Percentiles rank a stretch among this genome's conserved stretches.
Conservation (phyloP, 345 rosid species). For the Salix brachista region DNA sequence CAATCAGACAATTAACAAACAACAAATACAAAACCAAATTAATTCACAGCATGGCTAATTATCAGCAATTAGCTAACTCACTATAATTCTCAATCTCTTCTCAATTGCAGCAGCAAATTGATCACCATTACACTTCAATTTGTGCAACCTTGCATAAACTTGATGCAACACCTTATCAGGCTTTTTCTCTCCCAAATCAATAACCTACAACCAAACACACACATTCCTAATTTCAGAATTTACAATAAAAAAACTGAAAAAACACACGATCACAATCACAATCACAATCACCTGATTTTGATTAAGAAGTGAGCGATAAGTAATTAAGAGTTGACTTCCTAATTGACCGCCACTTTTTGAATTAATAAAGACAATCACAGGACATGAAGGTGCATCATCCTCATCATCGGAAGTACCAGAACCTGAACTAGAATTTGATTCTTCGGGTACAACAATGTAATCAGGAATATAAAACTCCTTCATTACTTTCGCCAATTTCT, state of each 20-base stretch:
- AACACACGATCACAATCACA: not conserved
- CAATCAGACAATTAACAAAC: constrained; percentile 1
- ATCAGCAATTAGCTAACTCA: constrained; percentile 27
- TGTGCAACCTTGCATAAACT: constrained; percentile 42
- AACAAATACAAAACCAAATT: not conserved
- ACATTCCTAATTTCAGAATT: not conserved
- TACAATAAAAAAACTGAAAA: not conserved
- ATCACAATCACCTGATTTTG: constrained; percentile 40
- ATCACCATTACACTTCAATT: constrained; percentile 43
- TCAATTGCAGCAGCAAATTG: constrained; percentile 45
- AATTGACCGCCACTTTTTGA: constrained; percentile 74
- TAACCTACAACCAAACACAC: constrained; percentile 37
- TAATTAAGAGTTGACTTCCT: constrained; percentile 55
- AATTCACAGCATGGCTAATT: not conserved
- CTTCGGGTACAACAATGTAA: constrained; percentile 38
- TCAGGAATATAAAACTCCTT: constrained; percentile 41
- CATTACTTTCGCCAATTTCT: constrained; percentile 3
- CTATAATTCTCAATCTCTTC: constrained; percentile 53
- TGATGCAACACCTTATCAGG: constrained; percentile 51
- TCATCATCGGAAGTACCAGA: not conserved
- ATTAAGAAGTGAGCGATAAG: constrained; percentile 51
- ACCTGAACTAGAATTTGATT: constrained; percentile 1
- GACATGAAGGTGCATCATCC: constrained; percentile 36
- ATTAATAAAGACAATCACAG: constrained; percentile 63
- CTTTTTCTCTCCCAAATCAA: constrained; percentile 48